These are phyloP conservation scores for Silybum marianum DNA, from an alignment of 129 eudicot genomes.

Conservation along the genomic window DNA sequence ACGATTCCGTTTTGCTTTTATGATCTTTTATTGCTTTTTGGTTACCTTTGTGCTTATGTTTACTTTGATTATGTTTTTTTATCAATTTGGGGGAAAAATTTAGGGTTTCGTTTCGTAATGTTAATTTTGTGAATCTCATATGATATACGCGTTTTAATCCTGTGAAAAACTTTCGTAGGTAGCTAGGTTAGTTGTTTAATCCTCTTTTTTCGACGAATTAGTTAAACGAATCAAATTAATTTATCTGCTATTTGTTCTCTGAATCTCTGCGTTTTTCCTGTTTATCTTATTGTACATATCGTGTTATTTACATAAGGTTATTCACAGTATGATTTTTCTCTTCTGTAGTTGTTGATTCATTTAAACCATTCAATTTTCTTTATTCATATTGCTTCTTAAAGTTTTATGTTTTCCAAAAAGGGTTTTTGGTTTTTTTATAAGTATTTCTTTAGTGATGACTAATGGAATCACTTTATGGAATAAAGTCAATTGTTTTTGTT, in stretches of 20 bases:
- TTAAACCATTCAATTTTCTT: not conserved
- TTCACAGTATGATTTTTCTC: not conserved
- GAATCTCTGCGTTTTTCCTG: not conserved
- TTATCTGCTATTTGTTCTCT: not conserved
- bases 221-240: not conserved
- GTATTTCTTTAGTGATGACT: not conserved
- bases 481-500: not conserved
- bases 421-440: not conserved
- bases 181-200: not conserved
- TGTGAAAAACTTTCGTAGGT: not conserved
- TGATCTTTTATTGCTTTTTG: not conserved
- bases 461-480: not conserved
- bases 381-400: not conserved
- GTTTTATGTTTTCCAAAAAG: not conserved
- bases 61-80: not conserved
- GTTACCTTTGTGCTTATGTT: not conserved
- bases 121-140: not conserved
- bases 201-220: not conserved
- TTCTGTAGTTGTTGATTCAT: not conserved
- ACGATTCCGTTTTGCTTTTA: not conserved
- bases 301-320: not conserved
- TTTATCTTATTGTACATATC: not conserved
- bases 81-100: not conserved
- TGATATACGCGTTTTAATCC: not conserved
- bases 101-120: slow-evolving; percentile 10